Evolutionary conservation across 202 grass and related monocot species (phyloP).

Genomic region (Bolboschoenoplectus hybrid): DNA sequence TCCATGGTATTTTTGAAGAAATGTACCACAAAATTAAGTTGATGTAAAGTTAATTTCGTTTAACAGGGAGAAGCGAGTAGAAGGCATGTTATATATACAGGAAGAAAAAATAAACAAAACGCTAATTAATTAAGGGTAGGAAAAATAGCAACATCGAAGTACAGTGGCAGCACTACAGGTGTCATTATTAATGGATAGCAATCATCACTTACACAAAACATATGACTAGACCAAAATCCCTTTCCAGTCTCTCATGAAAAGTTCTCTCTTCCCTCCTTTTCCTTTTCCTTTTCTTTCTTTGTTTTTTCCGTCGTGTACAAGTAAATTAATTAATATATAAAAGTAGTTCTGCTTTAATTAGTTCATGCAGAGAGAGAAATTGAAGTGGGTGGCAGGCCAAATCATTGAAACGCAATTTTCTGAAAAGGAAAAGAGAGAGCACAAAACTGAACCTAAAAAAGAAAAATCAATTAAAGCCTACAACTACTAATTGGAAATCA

Average conservation of each 20-base stretch:
- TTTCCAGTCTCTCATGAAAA: conserved; percentile 9
- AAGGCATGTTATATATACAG: neutral
- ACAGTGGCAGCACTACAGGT: neutral
- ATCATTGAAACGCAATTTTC: neutral
- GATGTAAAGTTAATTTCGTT: too few species aligned
- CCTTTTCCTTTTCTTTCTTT: neutral
- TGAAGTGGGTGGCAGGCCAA: neutral
- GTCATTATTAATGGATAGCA: neutral
- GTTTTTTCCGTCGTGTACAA: too few species aligned
- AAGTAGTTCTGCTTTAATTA: neutral
- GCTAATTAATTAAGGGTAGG: neutral
- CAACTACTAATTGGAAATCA: too few species aligned
- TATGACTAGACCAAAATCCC: conserved; percentile 13
- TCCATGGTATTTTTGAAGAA: neutral
- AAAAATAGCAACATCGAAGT: neutral
- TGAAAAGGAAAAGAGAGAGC: neutral
- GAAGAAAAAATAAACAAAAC: neutral
- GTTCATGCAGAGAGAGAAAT: neutral
- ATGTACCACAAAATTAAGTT: too few species aligned
- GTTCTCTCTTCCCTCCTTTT: neutral
- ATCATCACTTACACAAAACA: conserved; percentile 14
- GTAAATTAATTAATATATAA: neutral
- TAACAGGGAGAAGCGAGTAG: neutral
- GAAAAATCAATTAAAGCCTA: neutral
- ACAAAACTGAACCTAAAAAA: neutral